These are phyloP conservation scores for Globisporangium irregulare DNA, from an alignment of 352 stramenopile species.

Conservation along the genomic window DNA sequence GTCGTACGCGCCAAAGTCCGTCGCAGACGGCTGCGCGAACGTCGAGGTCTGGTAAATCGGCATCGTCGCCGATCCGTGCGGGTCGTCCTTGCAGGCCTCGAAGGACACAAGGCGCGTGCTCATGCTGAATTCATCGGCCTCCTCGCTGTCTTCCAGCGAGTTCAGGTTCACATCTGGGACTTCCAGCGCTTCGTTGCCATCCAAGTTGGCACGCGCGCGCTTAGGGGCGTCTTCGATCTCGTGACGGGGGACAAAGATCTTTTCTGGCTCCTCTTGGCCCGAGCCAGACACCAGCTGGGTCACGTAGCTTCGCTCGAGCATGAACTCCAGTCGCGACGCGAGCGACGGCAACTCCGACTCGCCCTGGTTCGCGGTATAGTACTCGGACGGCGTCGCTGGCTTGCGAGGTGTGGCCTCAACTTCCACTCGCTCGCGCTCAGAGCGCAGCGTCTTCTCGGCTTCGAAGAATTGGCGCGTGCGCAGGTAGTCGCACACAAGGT, in stretches of 20 bases:
- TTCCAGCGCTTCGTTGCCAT: slow-evolving; percentile 69
- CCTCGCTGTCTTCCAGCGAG: slow-evolving; percentile 28
- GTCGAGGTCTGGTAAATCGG: slow-evolving; percentile 92
- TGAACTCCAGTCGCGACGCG: slow-evolving; percentile 66
- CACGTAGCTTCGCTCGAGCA: slow-evolving; percentile 84
- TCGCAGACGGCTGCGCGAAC: slow-evolving; percentile 87
- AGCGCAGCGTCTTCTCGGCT: slow-evolving; percentile 68
- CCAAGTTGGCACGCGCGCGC: slow-evolving; percentile 58
- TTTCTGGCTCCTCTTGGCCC: slow-evolving; percentile 54
- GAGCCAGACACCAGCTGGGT: slow-evolving; percentile 76
- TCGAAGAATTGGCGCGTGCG: slow-evolving; percentile 86
- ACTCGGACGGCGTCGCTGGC: slow-evolving; percentile 21
- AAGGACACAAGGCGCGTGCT: slow-evolving; percentile 77
- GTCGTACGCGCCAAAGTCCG: slow-evolving; percentile 90
- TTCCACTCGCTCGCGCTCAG: slow-evolving; percentile 54
- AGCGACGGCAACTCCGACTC: slow-evolving; percentile 30
- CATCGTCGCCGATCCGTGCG: slow-evolving; percentile 87
- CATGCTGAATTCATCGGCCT: slow-evolving; percentile 55
- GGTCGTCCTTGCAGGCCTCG: slow-evolving; percentile 85
- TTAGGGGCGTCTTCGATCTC: slow-evolving; percentile 49
- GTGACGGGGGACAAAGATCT: slow-evolving; percentile 75
- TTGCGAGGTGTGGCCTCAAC: slow-evolving; percentile 15
- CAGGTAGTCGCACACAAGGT: slow-evolving; percentile 87
- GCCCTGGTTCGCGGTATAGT: slow-evolving; percentile 36
- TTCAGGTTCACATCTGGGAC: slow-evolving; percentile 34